Percentiles rank a stretch among this genome's conserved stretches.
phyloP scores from a whole-genome alignment of 2,329 filamentous ascomycete species.

The Pseudogymnoascus sp. region DNA sequence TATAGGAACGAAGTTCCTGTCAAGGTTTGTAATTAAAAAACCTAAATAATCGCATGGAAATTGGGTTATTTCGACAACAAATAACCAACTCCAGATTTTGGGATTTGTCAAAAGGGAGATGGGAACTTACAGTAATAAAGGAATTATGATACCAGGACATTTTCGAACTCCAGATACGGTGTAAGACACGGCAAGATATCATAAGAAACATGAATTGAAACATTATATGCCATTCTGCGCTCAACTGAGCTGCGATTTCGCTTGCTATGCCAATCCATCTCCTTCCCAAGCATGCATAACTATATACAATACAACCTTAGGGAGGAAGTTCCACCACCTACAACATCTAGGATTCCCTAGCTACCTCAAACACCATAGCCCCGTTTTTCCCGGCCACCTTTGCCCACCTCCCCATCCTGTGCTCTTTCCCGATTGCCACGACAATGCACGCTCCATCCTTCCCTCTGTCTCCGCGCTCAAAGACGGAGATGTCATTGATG shows the following conservation, averaged over 20 bases:
- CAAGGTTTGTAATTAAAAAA: no score
- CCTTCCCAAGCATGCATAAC: constrained; percentile 10
- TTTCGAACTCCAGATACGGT: background rate
- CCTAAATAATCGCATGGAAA: no score
- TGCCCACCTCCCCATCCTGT: constrained; percentile 78
- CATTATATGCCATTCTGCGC: constrained; percentile 4
- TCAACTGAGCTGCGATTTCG: constrained; percentile 3
- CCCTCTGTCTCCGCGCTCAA: constrained; percentile 73
- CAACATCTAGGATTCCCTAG: background rate
- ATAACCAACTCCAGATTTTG: background rate
- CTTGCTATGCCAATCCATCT: constrained; percentile 8
- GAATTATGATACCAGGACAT: background rate
- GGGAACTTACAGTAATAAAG: no score
- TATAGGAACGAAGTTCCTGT: background rate
- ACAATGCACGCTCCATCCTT: constrained; percentile 74
- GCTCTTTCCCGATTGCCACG: constrained; percentile 79
- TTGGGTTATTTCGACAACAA: background rate
- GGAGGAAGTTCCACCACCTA: background rate
- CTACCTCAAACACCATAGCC: constrained; percentile 77
- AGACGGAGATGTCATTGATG: constrained; percentile 80
- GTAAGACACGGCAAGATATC: background rate
- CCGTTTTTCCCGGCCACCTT: constrained; percentile 64
- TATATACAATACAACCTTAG: background rate
- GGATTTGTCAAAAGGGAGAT: background rate
- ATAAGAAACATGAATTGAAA: background rate